These are phyloP conservation scores for Cardamine resedifolia DNA, from an alignment of 345 rosid genomes.

Conservation along the genomic window DNA sequence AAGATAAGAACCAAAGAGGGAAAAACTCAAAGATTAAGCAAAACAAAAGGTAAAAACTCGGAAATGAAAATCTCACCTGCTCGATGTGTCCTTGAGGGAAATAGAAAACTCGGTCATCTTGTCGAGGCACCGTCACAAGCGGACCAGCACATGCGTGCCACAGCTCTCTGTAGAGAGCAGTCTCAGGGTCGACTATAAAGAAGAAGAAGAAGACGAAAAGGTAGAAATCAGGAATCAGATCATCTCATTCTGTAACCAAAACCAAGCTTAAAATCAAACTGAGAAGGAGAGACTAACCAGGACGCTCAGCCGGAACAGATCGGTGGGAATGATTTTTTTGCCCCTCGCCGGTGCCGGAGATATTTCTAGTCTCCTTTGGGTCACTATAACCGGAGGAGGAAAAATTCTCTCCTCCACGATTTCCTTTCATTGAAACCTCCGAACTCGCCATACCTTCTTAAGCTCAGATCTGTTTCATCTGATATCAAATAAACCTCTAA, in stretches of 20 bases:
- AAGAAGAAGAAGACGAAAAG: background rate
- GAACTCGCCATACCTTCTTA: slow-evolving; percentile 42
- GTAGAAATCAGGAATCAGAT: background rate
- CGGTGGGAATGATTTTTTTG: slow-evolving; percentile 39
- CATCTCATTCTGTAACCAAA: slow-evolving; percentile 3
- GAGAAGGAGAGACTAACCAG: slow-evolving; percentile 13
- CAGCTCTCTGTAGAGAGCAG: slow-evolving; percentile 70
- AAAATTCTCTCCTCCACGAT: slow-evolving; percentile 48
- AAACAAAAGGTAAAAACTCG: background rate
- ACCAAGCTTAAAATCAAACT: background rate
- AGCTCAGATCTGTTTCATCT: slow-evolving; percentile 67
- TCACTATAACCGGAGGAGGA: slow-evolving; percentile 44
- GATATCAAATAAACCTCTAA: slow-evolving; percentile 1
- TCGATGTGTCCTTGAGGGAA: slow-evolving; percentile 96
- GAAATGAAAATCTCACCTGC: slow-evolving; percentile 50
- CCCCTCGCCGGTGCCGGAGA: slow-evolving; percentile 39
- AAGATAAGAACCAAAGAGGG: background rate
- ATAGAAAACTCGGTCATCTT: slow-evolving; percentile 73
- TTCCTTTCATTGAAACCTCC: slow-evolving; percentile 43
- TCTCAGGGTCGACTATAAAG: slow-evolving; percentile 49
- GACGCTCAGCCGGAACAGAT: slow-evolving; percentile 15
- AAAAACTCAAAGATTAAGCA: background rate
- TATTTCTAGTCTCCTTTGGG: slow-evolving; percentile 29
- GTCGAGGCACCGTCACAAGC: slow-evolving; percentile 71
- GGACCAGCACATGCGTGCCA: slow-evolving; percentile 99